A percentile compares a stretch with the other conserved stretches of the same genome.
Evolutionary conservation across 345 rosid genomes (phyloP).

Genomic region (Heritiera littoralis): DNA sequence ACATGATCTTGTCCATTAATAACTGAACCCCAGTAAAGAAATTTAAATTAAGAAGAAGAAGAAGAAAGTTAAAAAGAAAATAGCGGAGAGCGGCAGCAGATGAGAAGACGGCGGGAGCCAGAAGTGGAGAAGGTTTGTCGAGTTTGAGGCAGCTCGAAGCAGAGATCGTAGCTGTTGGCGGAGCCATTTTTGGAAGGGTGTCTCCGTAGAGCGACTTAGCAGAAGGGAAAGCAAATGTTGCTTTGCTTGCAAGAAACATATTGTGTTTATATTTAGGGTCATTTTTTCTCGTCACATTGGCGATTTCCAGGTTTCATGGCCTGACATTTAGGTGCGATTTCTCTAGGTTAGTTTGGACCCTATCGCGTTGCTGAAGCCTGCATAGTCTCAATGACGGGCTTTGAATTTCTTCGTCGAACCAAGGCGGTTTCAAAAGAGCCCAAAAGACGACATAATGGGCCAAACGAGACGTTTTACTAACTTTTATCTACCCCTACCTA

Average conservation of each 20-base stretch:
- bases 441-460: slow-evolving; percentile 20
- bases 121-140: background rate
- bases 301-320: background rate
- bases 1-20: no score
- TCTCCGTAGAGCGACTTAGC: background rate
- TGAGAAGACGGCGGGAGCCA: background rate
- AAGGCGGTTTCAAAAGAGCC: background rate
- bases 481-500: no score
- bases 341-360: background rate
- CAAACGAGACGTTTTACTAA: no score
- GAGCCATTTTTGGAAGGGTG: background rate
- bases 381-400: background rate
- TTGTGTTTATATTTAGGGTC: background rate
- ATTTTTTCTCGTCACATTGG: background rate
- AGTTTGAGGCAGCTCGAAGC: background rate
- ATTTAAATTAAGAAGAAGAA: background rate
- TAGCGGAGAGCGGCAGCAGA: background rate
- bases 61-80: background rate
- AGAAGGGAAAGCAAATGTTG: background rate
- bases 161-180: background rate
- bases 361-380: background rate
- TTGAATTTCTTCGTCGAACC: no score
- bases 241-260: background rate
- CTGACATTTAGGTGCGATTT: background rate
- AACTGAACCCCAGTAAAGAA: background rate